Base-by-base conservation (phyloP, 495 filamentous ascomycete genomes). In the Tuber indicum region DNA sequence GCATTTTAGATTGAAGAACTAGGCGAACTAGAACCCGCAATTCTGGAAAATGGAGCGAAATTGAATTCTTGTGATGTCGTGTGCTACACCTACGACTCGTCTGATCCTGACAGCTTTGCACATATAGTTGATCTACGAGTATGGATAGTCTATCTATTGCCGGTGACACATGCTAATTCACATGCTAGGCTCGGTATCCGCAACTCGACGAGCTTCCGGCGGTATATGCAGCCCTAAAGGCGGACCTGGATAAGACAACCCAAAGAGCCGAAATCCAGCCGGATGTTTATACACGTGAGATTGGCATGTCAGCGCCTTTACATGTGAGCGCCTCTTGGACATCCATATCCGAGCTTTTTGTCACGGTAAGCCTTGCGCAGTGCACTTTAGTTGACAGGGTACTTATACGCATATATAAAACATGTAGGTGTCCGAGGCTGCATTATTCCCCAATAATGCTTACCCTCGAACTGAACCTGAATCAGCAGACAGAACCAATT, bases 11-110 rank as follows among this genome's bases (percentile, higher is more conserved):
- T 98, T 73, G 92, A 96, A 81, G 96, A 99, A 83, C 90, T 98
- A 3, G 96, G 96, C n/a, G 94, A 98, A 84, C 86, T 97, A 58
- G 96, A 98, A 81, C 92, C 94, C 0, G 94, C 96, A 36, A 92
- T 98, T 72, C 86, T 99, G 1, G 96, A 98, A 72, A 98, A 99
- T 85, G 89, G 91, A 81, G 89, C 90, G 44, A 97, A 96, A 83
- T 86, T 99, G n/a, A 93, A 96, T 83, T 90, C 93, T 5, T 97
- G 94, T 84, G 96, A 99, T 84, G 88, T 98, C 42, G 88, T 98
- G 44, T 96, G 94, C 81, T 99, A 97, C 85, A 91, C 94, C 5
- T 99, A 98, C 85, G 96, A 99, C 85, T 98, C 95, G 7, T 94
- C 93, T 2, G 94, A 98, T 75, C 94, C 96, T 0, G 93, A 97